Evolutionary conservation across 2,329 filamentous ascomycete genomes (phyloP).

Genomic region (Fusarium scirpi): DNA sequence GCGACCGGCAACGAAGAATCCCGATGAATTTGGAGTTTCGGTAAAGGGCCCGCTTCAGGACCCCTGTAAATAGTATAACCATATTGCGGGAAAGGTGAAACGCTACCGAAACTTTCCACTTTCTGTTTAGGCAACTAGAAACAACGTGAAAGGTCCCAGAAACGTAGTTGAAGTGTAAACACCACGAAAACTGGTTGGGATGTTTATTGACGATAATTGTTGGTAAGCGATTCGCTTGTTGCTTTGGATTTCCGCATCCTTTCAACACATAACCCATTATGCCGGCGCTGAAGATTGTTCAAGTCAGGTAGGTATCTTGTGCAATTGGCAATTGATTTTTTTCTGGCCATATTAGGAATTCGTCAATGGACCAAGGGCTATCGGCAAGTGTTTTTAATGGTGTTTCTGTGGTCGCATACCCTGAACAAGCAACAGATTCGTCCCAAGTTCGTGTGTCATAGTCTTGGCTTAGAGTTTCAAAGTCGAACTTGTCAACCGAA

Average conservation of each 20-base stretch:
- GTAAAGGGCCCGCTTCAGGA: constrained; percentile 35
- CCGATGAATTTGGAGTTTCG: constrained; percentile 37
- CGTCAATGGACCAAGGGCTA: constrained; percentile 43
- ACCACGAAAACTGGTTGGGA: background rate
- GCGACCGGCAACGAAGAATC: constrained; percentile 28
- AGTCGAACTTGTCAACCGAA: constrained; percentile 30
- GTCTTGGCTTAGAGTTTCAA: constrained; percentile 8
- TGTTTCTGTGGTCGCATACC: constrained; percentile 18
- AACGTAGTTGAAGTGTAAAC: background rate
- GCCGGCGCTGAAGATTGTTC: background rate
- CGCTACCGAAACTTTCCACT: constrained; percentile 40
- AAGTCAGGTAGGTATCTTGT: background rate
- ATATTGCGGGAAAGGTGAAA: constrained; percentile 40
- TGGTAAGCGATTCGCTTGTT: background rate
- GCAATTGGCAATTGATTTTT: background rate
- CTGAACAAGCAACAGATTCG: constrained; percentile 16
- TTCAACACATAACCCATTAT: background rate
- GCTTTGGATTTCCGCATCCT: background rate
- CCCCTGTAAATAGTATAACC: constrained; percentile 34
- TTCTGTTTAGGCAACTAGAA: constrained; percentile 25
- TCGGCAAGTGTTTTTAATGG: constrained; percentile 16
- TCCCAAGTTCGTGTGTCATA: constrained; percentile 39
- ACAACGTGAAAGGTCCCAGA: background rate
- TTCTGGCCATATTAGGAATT: constrained; percentile 42
- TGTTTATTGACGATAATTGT: background rate